phyloP scores from a whole-genome alignment of 345 rosid species.

The Populus ilicifolia region DNA sequence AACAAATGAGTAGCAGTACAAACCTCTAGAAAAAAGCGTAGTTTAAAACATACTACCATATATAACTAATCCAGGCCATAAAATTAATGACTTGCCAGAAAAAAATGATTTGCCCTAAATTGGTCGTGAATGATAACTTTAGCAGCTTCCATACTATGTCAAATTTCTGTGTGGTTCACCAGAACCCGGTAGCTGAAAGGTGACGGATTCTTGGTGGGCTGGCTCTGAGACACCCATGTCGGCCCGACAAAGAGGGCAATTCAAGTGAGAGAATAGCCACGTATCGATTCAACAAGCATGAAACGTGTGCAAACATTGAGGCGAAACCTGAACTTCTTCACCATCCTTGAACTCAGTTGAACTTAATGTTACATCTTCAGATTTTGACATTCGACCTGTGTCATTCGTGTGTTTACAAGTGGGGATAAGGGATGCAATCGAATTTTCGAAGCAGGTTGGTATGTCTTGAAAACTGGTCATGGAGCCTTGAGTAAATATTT shows the following conservation, averaged over 20 bases:
- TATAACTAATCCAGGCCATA: not conserved
- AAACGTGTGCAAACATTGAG: not conserved
- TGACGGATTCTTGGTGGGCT: not conserved
- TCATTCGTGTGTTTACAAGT: not conserved
- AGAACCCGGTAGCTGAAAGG: not conserved
- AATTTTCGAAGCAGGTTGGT: not conserved
- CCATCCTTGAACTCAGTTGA: not conserved
- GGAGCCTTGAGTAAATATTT: not conserved
- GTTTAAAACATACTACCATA: not conserved
- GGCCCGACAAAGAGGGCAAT: not conserved
- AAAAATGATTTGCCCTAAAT: not conserved
- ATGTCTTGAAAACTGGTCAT: not conserved
- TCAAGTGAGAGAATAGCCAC: not conserved
- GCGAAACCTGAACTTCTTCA: not conserved
- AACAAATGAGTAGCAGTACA: not conserved
- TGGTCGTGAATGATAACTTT: not conserved
- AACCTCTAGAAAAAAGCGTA: not conserved
- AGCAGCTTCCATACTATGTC: not conserved
- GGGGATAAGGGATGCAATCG: not conserved
- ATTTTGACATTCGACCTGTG: not conserved
- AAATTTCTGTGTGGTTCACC: not conserved
- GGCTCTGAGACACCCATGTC: not conserved
- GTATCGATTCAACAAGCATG: not conserved
- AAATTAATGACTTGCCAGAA: not conserved
- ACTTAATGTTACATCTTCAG: not conserved